These are phyloP conservation scores for Citrus australasica DNA, from an alignment of 345 rosid genomes.

Conservation along the genomic window DNA sequence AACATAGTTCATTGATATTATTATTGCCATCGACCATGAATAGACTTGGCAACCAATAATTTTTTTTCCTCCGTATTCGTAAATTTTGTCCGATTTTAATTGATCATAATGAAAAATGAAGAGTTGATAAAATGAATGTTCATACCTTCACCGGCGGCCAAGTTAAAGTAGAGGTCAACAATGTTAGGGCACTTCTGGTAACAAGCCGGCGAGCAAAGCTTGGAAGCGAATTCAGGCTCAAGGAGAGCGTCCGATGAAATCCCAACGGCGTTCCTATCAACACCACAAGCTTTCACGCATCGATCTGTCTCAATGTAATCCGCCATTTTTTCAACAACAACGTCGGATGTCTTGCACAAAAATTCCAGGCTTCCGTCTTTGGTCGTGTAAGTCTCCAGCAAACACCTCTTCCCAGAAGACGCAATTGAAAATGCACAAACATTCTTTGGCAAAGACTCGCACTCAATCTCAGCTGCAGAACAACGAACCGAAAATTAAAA, in stretches of 20 bases:
- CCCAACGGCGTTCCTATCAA: slow-evolving; percentile 73
- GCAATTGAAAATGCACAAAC: slow-evolving; percentile 72
- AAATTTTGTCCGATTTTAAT: neutral
- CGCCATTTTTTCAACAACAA: slow-evolving; percentile 67
- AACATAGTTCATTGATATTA: neutral
- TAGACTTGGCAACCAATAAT: neutral
- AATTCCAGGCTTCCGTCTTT: slow-evolving; percentile 44
- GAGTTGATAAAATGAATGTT: neutral
- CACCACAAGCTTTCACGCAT: slow-evolving; percentile 78
- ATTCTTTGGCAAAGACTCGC: slow-evolving; percentile 67
- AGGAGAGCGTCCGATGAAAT: slow-evolving; percentile 91
- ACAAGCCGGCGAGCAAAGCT: slow-evolving; percentile 80
- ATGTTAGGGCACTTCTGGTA: slow-evolving; percentile 81
- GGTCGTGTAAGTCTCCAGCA: slow-evolving; percentile 50
- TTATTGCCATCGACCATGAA: neutral
- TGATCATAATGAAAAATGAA: neutral
- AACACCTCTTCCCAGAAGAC: slow-evolving; percentile 78
- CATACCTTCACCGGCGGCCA: slow-evolving; percentile 96
- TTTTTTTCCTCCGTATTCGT: neutral
- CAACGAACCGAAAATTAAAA: too few species aligned
- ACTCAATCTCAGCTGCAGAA: slow-evolving; percentile 48
- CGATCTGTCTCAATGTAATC: slow-evolving; percentile 73
- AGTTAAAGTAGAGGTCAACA: slow-evolving; percentile 84
- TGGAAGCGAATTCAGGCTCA: slow-evolving; percentile 67
- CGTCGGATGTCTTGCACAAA: slow-evolving; percentile 82